Base-by-base conservation (phyloP, 305 asterid genomes). In the Striga hermonthica region DNA sequence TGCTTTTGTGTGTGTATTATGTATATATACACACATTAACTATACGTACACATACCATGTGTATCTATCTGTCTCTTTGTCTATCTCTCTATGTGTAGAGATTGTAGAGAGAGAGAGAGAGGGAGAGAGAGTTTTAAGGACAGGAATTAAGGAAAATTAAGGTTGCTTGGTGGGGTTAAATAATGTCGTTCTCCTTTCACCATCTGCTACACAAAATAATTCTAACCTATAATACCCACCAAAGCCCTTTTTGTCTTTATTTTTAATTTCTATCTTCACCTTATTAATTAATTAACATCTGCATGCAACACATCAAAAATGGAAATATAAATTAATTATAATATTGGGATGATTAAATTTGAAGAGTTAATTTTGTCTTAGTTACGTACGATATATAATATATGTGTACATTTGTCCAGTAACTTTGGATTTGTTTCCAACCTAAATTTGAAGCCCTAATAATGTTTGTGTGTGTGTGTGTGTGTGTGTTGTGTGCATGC, bases 211-310 rank as follows among this genome's bases (percentile, higher is more conserved):
- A 22, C 69, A 74, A 22, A 22, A 22, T 74, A 76, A 81, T 86
- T 88, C 94, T 78, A 81, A 88, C 90, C 96, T 86, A 82, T 86
- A 84, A 71, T 78, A 81, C 86, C 91, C 91, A 81, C 84, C 83
- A 72, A 68, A 71, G 35, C 76, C n/a, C 5, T 81, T 72, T 72
- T 58, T 72, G 71, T 63, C 58, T 47, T 12, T 1, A 22, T 22
- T 2, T 22, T 22, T 22, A 22, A 22, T 56, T 56, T 55, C 12
- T 16, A 12, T 52, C 64, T 66, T 76, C 72, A 0, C 31, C 31
- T 22, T 0, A 22, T 22, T 72, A 66, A 70, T 77, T n/a, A n/a
- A n/a, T n/a, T n/a, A n/a, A n/a, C n/a, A n/a, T 67, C 10, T 66
- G 78, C 76, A 70, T 71, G 59, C 72, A 74, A 65, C 53, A 54